A percentile compares a stretch with the other conserved stretches of the same genome.
Conservation (phyloP, 73 alveolate genomes). For the Paramecium pentaurelia region DNA sequence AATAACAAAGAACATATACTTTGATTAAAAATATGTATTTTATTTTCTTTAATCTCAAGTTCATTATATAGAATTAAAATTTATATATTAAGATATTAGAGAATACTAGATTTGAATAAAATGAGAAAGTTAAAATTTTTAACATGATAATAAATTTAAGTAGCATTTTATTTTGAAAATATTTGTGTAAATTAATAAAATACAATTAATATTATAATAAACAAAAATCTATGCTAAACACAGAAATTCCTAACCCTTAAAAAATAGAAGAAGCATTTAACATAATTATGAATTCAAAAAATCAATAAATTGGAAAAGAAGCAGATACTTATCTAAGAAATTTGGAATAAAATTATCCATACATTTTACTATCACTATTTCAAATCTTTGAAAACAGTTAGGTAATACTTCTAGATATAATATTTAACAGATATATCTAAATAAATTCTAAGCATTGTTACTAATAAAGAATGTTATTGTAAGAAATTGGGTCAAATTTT, state of each 20-base stretch:
- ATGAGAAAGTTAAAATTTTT: neutral
- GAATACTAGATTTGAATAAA: neutral
- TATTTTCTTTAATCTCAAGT: no score
- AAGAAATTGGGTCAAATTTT: slow-evolving; percentile 7
- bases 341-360: neutral
- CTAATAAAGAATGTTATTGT: slow-evolving; percentile 8
- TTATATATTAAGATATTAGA: no score
- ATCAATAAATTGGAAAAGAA: neutral
- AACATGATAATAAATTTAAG: neutral
- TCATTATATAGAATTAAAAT: no score
- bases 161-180: neutral
- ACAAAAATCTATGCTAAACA: neutral
- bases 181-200: slow-evolving; percentile 9
- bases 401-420: neutral
- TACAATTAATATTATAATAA: neutral
- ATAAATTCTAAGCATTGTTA: neutral
- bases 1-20: no score
- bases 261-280: neutral
- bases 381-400: neutral
- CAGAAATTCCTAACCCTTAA: neutral
- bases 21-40: no score
- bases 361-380: neutral
- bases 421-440: neutral
- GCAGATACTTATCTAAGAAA: neutral
- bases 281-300: neutral